A percentile compares a stretch with the other conserved stretches of the same genome.
These are phyloP conservation scores for Candida ficus DNA, from an alignment of 805 yeast species.

Conservation along the genomic window DNA sequence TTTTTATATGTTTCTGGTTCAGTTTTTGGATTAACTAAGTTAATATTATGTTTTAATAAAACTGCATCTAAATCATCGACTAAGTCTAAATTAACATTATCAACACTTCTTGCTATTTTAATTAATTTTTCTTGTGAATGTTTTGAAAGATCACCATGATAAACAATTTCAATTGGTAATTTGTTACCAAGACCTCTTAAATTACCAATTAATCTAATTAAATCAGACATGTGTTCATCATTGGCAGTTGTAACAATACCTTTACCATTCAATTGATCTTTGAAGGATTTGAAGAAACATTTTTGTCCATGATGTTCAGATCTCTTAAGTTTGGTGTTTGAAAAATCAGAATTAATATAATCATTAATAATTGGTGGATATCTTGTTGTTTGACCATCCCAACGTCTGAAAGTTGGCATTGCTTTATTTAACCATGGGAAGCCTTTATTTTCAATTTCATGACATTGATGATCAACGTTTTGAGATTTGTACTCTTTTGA, in stretches of 20 bases:
- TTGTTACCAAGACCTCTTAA: slow-evolving; percentile 30
- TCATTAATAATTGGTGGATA: slow-evolving; percentile 14
- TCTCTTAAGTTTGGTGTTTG: not conserved
- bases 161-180: slow-evolving; percentile 39
- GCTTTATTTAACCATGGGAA: slow-evolving; percentile 35
- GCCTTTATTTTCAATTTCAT: slow-evolving; percentile 31
- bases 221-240: slow-evolving; percentile 26
- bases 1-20: not conserved
- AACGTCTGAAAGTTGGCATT: slow-evolving; percentile 33
- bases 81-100: slow-evolving; percentile 8
- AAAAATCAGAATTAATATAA: not conserved
- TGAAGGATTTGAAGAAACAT: slow-evolving; percentile 25
- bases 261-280: slow-evolving; percentile 27
- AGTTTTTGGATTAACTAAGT: not conserved
- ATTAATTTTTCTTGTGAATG: slow-evolving; percentile 28
- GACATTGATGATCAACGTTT: slow-evolving; percentile 19
- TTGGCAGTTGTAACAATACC: slow-evolving; percentile 30
- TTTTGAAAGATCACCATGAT: slow-evolving; percentile 29
- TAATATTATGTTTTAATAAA: slow-evolving; percentile 3
- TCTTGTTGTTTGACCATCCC: slow-evolving; percentile 29
- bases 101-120: slow-evolving; percentile 27
- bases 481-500: not conserved
- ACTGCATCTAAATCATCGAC: slow-evolving; percentile 9
- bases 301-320: not conserved
- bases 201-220: slow-evolving; percentile 35